Base-by-base conservation (phyloP, 805 yeast genomes). In the Kregervanrija delftensis region DNA sequence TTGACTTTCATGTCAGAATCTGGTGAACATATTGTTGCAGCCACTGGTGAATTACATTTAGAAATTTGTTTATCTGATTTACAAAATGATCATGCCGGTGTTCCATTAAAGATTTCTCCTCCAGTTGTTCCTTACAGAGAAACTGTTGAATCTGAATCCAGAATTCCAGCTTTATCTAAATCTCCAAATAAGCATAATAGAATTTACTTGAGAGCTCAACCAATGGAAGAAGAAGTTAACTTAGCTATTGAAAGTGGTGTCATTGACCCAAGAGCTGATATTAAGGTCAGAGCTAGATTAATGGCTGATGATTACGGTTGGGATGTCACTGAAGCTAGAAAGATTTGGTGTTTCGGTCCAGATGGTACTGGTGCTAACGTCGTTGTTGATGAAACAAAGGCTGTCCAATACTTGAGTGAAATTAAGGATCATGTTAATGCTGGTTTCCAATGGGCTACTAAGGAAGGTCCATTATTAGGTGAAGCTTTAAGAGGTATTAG, bases 271-370 rank as follows among this genome's bases (percentile, higher is more conserved):
- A 84, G 91, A 76, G 98, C 91, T 67, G 99, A 91, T 79, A 80
- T 91, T 87, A 91, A 91, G 83, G 86, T 87, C 64, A 90, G 99
- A 82, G 99, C 98, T 64, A 90, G 98, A 84, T 66, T 87, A 69
- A 79, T 91, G 81, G 98, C 98, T 69, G 98, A 91, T 72, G 96
- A 93, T 72, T 93, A 74, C 84, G 96, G 91, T 63, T 91, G 99
- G 99, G 98, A 91, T 71, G 97, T 93, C 71, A 82, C 96, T 63
- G 99, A 91, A 70, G 99, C 97, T 76, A 90, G 99, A 86, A 91
- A 93, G 93, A 93, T 91, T 70, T 91, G 99, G 99, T 88, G 96
- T 86, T 91, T 91, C 89, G 99, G 99, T 79, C 98, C 99, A 71
- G 99, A 91, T 69, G 97, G 97, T 76, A 83, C 78, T 72, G 99